Base-by-base conservation (phyloP, 441 rosid genomes). In the Croton laevigatus region DNA sequence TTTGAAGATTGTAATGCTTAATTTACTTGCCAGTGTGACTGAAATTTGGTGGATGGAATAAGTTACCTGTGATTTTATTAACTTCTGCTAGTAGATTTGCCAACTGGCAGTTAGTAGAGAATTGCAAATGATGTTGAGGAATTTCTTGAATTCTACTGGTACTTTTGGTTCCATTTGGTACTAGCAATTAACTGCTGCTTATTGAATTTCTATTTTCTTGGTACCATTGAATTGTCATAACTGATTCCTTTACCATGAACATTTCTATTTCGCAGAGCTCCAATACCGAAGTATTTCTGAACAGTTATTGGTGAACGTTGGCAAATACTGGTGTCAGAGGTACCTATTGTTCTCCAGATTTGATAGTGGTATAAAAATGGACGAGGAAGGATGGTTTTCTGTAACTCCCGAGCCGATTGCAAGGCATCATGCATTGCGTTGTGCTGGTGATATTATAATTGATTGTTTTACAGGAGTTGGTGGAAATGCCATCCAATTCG, bases 311-410 rank as follows among this genome's bases (percentile, higher is more conserved):
- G 73, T 81, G 70, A 81, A 32, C 61, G 79, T 83, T 64, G 74
- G 79, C 62, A 92, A 90, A 82, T 90, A 92, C 78, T 94, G 99
- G 98, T 75, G 79, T 75, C 99, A 94, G 72, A 81, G 99, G 69
- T 89, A 94, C 80, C 57, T 73, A 44, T 77, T 89, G 59, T 94
- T 94, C 84, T 90, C 98, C 62, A 83, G 83, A 83, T 92, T 86
- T 76, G 94, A 92, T 55, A 82, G 84, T 60, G 99, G 98, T 71
- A 81, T 92, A 71, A 80, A 75, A 85, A 91, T 94, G 99, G 96
- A 94, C 7, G 91, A 89, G 80, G 99, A 94, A 84, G 98, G 98
- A 64, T 94, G 99, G 99, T 94, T 90, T 85, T 94, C 98, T 78
- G 99, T 92, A 71, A 94, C 97, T 48, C 96, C 99, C 45, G 98